Evolutionary conservation across 768 basidiomycete genomes (phyloP), one percentile per base, ranked within the genome.

Genomic region (Antrodiella citrinella): DNA sequence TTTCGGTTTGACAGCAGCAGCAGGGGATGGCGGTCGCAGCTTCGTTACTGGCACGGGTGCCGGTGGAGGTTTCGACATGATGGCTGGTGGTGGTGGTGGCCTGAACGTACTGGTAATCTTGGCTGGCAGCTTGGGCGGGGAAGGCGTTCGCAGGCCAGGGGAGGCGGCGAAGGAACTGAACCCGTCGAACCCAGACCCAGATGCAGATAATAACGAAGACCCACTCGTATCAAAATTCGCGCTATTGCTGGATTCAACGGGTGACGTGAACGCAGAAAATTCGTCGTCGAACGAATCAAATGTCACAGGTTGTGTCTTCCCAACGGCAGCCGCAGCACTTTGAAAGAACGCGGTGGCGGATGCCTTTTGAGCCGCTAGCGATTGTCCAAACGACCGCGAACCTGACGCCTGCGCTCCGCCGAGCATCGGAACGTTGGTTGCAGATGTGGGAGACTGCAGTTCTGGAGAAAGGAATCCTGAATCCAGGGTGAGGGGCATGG

Each of bases 161-260:
- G 67, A 57, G 54, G 70, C 63, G 9, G 67, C 54, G 50, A 79
- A 74, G 26, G 74, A 74, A 54, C 71, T 71, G 57, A 79, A 76
- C 54, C 73, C 71, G 55, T 75, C 73, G 48, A 73, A 68, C 7
- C 53, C 52, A 3, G 67, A 64, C 7, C 22, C n/a, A 9, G 41
- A 43, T 43, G 15, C n/a, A 9, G 41, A 43, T 43, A 43, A 18
- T 18, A 43, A 18, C 9, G 41, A 43, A 7, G 41, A 43, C 41
- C 41, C 41, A 18, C 41, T 43, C 9, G 21, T 43, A 43, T 35
- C 30, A 15, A 35, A 35, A 7, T 7, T 35, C 51, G 61, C 46
- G 54, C 52, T 59, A 55, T 60, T 7, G 19, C n/a, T 51, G 51
- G 63, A 64, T 15, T 62, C 54, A 4, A 35, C 59, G 51, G 9